Conservation (phyloP, 305 asterid species). For the Fraxinus platypoda region DNA sequence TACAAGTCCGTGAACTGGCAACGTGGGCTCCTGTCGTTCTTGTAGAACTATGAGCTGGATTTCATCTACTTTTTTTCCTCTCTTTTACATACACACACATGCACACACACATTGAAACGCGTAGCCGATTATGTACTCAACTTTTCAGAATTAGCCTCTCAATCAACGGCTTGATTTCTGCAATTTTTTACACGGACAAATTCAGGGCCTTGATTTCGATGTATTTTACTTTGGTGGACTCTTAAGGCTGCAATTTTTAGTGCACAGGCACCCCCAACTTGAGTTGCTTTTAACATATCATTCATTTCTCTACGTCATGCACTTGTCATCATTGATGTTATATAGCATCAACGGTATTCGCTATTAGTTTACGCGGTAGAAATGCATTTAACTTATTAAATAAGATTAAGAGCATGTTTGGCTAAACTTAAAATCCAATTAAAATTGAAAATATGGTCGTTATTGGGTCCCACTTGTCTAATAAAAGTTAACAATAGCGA, state of each 20-base stretch:
- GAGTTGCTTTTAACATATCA: background rate
- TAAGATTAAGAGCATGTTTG: no score
- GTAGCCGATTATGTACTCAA: background rate
- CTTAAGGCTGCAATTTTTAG: background rate
- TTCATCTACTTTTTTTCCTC: slow-evolving; percentile 21
- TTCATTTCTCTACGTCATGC: background rate
- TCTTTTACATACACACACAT: background rate
- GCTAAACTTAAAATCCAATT: no score
- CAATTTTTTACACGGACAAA: background rate
- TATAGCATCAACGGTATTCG: background rate
- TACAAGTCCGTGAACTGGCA: slow-evolving; percentile 48
- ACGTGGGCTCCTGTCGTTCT: slow-evolving; percentile 51
- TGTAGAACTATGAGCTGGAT: slow-evolving; percentile 50
- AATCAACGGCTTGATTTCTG: background rate
- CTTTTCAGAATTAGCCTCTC: background rate
- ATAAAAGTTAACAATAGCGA: no score
- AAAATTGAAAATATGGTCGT: no score
- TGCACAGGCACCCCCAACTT: background rate
- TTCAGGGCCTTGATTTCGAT: background rate
- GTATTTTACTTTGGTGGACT: background rate
- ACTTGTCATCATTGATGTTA: background rate
- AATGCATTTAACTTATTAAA: no score
- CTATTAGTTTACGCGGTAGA: no score
- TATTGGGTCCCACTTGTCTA: no score
- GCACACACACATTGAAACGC: background rate